Evolutionary conservation across 768 basidiomycete species (phyloP), one percentile per base, ranked within the genome.

Genomic region (Amanita phalloides): DNA sequence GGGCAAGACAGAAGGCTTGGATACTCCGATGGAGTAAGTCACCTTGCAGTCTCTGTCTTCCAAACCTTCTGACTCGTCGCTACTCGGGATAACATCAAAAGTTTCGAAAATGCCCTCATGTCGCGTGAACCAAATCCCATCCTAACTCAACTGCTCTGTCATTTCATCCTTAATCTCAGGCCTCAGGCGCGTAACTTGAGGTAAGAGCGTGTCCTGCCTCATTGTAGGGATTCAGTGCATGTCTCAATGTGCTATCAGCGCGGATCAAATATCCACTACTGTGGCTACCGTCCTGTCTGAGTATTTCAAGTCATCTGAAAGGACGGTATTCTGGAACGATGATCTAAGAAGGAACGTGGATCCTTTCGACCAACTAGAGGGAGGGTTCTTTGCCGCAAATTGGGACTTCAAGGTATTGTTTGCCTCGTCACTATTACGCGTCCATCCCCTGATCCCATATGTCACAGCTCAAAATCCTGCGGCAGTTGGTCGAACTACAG

Each of bases 121-220:
- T 75, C 78, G 58, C 75, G 71, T 59, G 86, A 81, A 67, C 79
- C 83, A 51, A 82, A 88, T 65, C 73, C 78, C 54, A 75, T 90
- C 59, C 72, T 92, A 56, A 83, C 81, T 41, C 76, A 79, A 62
- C 71, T 91, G 59, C 79, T 92, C 20, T 73, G 74, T 53, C 78
- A 82, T 54, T 91, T 92, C 64, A 76, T 92, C 59, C 72, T 83
- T 59, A 90, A 89, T 67, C 78, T 92, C 59, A 80, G 82, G 62
- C 88, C 90, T 17, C 84, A 84, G 66, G 85, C 88, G 82, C 86
- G 88, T 84, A 90, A 90, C 74, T 75, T 89, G 68, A 86, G 84
- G 88, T 87, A 69, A 69, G 81, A 64, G 66, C 68, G 65, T 65
- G 64, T 66, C 67, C 54, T 45, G 52, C 57, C 59, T 56, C 54